Percentiles rank a stretch among this genome's conserved stretches.
Evolutionary conservation across 345 rosid species (phyloP).

Genomic region (Eutrema heterophyllum): DNA sequence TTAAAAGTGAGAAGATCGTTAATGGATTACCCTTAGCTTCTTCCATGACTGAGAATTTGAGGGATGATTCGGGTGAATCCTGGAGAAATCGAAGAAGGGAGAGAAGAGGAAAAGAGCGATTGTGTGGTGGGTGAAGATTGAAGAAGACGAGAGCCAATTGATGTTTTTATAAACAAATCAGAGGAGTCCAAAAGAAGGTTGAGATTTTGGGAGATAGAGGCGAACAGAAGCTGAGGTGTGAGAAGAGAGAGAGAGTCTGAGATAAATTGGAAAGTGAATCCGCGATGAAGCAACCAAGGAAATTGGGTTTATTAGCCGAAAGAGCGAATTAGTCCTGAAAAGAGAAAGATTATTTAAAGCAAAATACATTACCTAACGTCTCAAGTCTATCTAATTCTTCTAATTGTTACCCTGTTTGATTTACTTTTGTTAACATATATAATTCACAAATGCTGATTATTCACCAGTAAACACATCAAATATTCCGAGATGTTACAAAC

Average conservation of each 20-base stretch:
- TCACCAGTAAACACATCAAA: neutral
- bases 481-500: neutral
- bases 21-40: conserved; percentile 12
- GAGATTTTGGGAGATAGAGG: conserved; percentile 12
- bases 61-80: neutral
- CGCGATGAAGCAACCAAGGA: neutral
- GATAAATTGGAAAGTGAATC: neutral
- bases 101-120: neutral
- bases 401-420: neutral
- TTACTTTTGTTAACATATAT: neutral
- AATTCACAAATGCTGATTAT: neutral
- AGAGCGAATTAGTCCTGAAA: too few species aligned
- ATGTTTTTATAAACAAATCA: conserved; percentile 14
- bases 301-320: neutral
- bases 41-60: conserved; percentile 19
- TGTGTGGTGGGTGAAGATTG: conserved; percentile 9
- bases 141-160: conserved; percentile 3
- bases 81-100: neutral
- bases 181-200: neutral
- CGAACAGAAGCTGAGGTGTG: conserved; percentile 1
- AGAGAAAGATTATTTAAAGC: too few species aligned
- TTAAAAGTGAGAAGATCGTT: neutral
- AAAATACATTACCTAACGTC: too few species aligned
- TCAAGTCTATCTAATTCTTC: neutral
- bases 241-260: neutral